phyloP scores from a whole-genome alignment of 768 basidiomycete species.

The Termitomyces sp. region DNA sequence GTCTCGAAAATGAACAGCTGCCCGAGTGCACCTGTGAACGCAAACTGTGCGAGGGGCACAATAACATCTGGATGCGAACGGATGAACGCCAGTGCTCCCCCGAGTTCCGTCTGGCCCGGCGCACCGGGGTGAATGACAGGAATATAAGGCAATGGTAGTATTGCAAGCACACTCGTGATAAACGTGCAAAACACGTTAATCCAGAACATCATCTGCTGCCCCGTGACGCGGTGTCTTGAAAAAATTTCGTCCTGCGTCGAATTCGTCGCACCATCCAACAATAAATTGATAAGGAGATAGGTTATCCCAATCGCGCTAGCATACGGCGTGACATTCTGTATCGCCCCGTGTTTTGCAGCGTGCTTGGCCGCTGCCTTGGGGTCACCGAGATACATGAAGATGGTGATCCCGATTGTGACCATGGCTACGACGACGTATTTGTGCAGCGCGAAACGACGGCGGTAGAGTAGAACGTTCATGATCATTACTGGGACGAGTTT shows the following conservation, averaged over 20 bases:
- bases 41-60: slow-evolving; percentile 74
- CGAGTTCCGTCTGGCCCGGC: slow-evolving; percentile 56
- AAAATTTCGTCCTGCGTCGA: slow-evolving; percentile 98
- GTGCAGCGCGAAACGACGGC: slow-evolving; percentile 85
- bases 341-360: slow-evolving; percentile 30
- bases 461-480: slow-evolving; percentile 95
- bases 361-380: slow-evolving; percentile 38
- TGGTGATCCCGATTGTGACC: slow-evolving; percentile 86
- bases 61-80: slow-evolving; percentile 69
- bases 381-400: slow-evolving; percentile 88
- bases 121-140: slow-evolving; percentile 73
- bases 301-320: slow-evolving; percentile 64
- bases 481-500: slow-evolving; percentile 98
- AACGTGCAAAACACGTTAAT: slow-evolving; percentile 86
- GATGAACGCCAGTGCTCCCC: slow-evolving; percentile 68
- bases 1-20: slow-evolving; percentile 99
- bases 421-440: slow-evolving; percentile 94
- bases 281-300: slow-evolving; percentile 80
- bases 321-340: slow-evolving; percentile 30
- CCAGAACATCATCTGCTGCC: slow-evolving; percentile 99
- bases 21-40: slow-evolving; percentile 86
- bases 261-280: slow-evolving; percentile 90
- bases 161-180: slow-evolving; percentile 59
- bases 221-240: slow-evolving; percentile 59
- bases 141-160: slow-evolving; percentile 75